A percentile compares a stretch with the other conserved stretches of the same genome.
phyloP scores from a whole-genome alignment of 208 protist genomes.

The Leishmania aethiopica region DNA sequence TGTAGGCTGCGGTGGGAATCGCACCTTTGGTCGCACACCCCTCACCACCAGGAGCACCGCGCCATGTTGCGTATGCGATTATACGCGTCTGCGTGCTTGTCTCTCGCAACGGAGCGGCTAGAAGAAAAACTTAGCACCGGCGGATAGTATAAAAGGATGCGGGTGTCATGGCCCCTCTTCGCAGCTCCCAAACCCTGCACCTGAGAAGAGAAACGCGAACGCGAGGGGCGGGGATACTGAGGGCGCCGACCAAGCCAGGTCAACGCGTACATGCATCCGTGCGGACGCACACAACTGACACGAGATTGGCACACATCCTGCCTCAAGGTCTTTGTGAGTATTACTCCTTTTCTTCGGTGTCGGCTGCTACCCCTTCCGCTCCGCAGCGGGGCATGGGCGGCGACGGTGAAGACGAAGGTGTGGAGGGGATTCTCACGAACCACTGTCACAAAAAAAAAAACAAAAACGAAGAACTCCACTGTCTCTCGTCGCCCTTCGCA shows the following conservation, averaged over 20 bases:
- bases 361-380: not conserved
- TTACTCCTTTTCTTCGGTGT: not conserved
- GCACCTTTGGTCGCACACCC: not conserved
- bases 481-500: not conserved
- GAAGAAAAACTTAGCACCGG: not conserved
- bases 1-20: not conserved
- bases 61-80: not conserved
- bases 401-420: not conserved
- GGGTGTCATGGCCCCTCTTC: not conserved
- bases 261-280: not conserved
- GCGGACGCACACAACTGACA: not conserved
- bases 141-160: not conserved
- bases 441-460: not conserved
- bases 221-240: not conserved
- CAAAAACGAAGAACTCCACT: not conserved
- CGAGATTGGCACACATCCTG: not conserved
- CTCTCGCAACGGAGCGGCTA: not conserved
- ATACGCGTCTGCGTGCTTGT: not conserved
- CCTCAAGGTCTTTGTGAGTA: not conserved
- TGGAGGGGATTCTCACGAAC: not conserved
- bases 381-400: not conserved
- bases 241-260: not conserved
- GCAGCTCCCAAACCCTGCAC: not conserved
- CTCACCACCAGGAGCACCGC: not conserved
- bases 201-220: not conserved